A percentile compares a stretch with the other conserved stretches of the same genome.
phyloP scores from a whole-genome alignment of 2,329 filamentous ascomycete genomes.

The Cordyceps javanica region DNA sequence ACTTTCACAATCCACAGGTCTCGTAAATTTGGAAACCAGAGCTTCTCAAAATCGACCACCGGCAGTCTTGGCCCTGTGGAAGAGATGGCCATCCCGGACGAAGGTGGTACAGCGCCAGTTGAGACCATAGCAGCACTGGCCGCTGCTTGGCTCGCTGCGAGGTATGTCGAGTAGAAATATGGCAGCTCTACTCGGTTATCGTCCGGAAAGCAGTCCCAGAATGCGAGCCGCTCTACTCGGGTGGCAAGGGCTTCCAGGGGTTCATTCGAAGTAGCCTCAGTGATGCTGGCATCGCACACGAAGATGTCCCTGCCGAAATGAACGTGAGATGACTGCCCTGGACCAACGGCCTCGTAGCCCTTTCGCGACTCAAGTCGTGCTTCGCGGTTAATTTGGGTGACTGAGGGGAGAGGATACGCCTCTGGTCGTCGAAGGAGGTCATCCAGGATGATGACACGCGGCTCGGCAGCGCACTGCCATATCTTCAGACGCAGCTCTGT shows the following conservation, averaged over 20 bases:
- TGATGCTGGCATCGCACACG: constrained; percentile 32
- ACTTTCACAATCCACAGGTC: constrained; percentile 35
- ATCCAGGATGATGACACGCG: constrained; percentile 29
- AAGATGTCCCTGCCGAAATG: constrained; percentile 32
- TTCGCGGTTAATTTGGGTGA: constrained; percentile 31
- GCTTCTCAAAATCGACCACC: constrained; percentile 29
- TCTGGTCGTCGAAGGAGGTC: constrained; percentile 25
- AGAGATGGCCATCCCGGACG: background rate
- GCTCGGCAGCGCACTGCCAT: constrained; percentile 31
- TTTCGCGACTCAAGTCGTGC: constrained; percentile 28
- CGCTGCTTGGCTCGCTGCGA: constrained; percentile 24
- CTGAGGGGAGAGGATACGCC: constrained; percentile 29
- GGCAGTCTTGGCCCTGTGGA: background rate
- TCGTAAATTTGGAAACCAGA: constrained; percentile 33
- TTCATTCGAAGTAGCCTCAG: constrained; percentile 25
- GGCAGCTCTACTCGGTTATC: constrained; percentile 29
- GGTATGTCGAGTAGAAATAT: constrained; percentile 29
- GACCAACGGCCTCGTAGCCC: constrained; percentile 29
- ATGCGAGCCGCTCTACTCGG: constrained; percentile 28
- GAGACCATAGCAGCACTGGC: constrained; percentile 21
- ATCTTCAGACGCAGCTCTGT: constrained; percentile 33
- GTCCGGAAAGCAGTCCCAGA: constrained; percentile 36
- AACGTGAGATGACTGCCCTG: constrained; percentile 27
- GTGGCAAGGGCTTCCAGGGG: constrained; percentile 29
- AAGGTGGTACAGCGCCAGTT: constrained; percentile 17